These are phyloP conservation scores for Escovopsis sp. DNA, from an alignment of 2,329 filamentous ascomycete genomes.

Conservation along the genomic window DNA sequence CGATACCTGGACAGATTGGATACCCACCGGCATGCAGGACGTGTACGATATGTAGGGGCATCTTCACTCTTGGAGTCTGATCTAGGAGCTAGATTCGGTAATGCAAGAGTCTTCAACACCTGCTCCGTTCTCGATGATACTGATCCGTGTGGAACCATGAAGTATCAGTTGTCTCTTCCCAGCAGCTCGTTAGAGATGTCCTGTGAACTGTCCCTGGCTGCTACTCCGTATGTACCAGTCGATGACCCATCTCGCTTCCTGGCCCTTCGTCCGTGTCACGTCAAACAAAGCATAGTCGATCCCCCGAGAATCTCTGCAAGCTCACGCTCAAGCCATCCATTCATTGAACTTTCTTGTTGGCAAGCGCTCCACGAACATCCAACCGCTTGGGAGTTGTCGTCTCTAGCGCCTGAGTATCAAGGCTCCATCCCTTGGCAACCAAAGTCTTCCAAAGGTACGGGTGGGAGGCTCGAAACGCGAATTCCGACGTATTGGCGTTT, in stretches of 20 bases:
- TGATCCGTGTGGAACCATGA: too few relatives aligned
- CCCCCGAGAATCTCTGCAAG: background rate
- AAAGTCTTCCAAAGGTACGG: conserved; percentile 16
- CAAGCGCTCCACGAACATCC: conserved; percentile 5
- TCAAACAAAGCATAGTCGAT: background rate
- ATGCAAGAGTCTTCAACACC: background rate
- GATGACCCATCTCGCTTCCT: background rate
- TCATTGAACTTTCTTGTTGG: conserved; percentile 14
- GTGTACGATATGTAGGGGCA: background rate
- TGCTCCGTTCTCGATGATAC: background rate
- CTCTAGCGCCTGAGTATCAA: conserved; percentile 22
- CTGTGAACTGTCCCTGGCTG: too few relatives aligned
- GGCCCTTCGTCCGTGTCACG: conserved; percentile 1
- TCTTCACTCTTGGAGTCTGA: background rate
- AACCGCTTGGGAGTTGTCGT: conserved; percentile 21
- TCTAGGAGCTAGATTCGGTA: background rate
- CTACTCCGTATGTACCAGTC: too few relatives aligned
- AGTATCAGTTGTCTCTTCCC: too few relatives aligned
- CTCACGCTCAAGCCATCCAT: background rate
- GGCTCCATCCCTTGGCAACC: conserved; percentile 19
- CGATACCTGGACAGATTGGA: background rate
- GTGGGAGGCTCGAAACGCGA: conserved; percentile 5
- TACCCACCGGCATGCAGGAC: background rate
- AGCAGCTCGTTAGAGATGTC: too few relatives aligned
- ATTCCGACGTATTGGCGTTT: conserved; percentile 1